These are phyloP conservation scores for Cicer judaicum DNA, from an alignment of 306 rosid species.

Conservation along the genomic window DNA sequence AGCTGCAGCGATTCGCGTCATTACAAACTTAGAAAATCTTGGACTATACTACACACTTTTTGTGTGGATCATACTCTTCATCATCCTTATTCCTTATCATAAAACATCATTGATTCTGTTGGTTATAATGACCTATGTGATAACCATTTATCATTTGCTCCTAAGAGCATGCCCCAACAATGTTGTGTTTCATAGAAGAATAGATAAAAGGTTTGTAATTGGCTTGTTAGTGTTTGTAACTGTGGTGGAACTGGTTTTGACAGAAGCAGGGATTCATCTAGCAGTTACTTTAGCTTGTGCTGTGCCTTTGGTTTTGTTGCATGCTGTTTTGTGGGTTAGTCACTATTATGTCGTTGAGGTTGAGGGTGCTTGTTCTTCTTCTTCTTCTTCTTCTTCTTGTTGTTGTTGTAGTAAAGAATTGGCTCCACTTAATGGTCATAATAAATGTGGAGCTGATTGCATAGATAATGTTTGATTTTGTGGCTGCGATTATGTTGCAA, in stretches of 20 bases:
- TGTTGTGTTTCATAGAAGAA: slow-evolving; percentile 46
- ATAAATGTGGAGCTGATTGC: slow-evolving; percentile 16
- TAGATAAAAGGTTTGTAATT: slow-evolving; percentile 52
- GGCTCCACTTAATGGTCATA: slow-evolving; percentile 37
- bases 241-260: slow-evolving; percentile 51
- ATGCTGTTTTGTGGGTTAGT: slow-evolving; percentile 61
- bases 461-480: slow-evolving; percentile 49
- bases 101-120: slow-evolving; percentile 57
- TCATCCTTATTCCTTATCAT: slow-evolving; percentile 56
- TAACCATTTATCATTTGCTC: slow-evolving; percentile 49
- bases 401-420: slow-evolving; percentile 44
- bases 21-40: slow-evolving; percentile 49
- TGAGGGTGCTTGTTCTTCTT: slow-evolving; percentile 49
- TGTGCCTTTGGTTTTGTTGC: slow-evolving; percentile 58
- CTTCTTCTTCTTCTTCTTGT: too few relatives aligned
- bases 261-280: slow-evolving; percentile 60
- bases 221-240: slow-evolving; percentile 52
- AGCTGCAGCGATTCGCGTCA: slow-evolving; percentile 53
- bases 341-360: slow-evolving; percentile 39
- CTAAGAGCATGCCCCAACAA: slow-evolving; percentile 55
- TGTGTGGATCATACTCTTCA: slow-evolving; percentile 67
- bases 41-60: slow-evolving; percentile 58
- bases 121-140: slow-evolving; percentile 56
- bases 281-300: slow-evolving; percentile 54
- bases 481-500: background rate